A percentile compares a stretch with the other conserved stretches of the same genome.
Evolutionary conservation across 768 basidiomycete genomes (phyloP).

Genomic region (Termitomyces sp.): DNA sequence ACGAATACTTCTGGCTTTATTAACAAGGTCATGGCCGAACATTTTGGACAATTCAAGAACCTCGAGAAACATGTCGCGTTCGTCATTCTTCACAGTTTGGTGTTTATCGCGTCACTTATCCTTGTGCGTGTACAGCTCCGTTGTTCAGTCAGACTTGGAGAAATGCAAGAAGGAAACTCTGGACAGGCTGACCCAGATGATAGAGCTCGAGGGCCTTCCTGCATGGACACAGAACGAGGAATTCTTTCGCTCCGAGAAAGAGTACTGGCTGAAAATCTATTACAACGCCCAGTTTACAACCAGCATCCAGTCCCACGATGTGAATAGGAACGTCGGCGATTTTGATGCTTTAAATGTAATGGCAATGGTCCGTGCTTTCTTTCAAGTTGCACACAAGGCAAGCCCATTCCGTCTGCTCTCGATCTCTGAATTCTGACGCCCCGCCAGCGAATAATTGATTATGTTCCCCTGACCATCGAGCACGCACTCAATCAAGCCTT

Average conservation of each 20-base stretch:
- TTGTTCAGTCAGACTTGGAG: slow-evolving; percentile 3
- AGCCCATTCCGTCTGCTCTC: neutral
- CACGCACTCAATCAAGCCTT: slow-evolving; percentile 36
- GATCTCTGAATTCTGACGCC: neutral
- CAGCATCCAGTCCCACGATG: neutral
- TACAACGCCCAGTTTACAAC: neutral
- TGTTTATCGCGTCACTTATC: neutral
- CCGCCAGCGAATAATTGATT: slow-evolving; percentile 47
- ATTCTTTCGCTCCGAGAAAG: slow-evolving; percentile 10
- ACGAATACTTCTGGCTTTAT: slow-evolving; percentile 9
- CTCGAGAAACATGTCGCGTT: slow-evolving; percentile 23
- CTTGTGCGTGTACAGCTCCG: neutral
- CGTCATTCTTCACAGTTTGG: neutral
- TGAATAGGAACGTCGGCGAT: slow-evolving; percentile 4
- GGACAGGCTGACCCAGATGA: slow-evolving; percentile 22
- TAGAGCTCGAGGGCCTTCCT: slow-evolving; percentile 32
- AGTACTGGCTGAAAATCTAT: slow-evolving; percentile 14
- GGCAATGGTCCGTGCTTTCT: slow-evolving; percentile 52
- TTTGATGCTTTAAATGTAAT: slow-evolving; percentile 44
- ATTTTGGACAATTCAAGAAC: slow-evolving; percentile 25
- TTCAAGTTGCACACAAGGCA: slow-evolving; percentile 50
- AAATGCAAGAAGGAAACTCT: slow-evolving; percentile 17
- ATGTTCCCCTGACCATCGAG: slow-evolving; percentile 45
- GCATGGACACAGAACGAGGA: slow-evolving; percentile 28
- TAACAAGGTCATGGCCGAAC: slow-evolving; percentile 12